Evolutionary conservation across 148 eudicot species (phyloP).

Genomic region (Suaeda aralocaspica): DNA sequence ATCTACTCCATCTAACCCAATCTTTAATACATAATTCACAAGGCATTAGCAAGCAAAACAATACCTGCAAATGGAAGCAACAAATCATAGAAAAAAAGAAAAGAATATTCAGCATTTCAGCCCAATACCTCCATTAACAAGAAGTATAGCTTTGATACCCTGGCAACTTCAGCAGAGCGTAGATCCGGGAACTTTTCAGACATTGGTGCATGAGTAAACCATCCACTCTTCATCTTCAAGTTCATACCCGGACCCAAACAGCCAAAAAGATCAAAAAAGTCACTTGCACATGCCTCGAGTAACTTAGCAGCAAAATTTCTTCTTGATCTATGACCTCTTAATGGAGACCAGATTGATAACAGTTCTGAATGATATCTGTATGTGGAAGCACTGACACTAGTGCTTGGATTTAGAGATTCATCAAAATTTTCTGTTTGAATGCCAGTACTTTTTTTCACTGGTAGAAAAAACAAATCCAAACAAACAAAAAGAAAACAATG

Average conservation of each 20-base stretch:
- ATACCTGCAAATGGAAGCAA: conserved; percentile 5
- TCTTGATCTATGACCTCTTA: conserved; percentile 30
- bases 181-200: conserved; percentile 19
- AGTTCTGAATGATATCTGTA: conserved; percentile 29
- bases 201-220: conserved; percentile 25
- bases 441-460: conserved; percentile 53
- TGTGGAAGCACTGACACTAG: conserved; percentile 25
- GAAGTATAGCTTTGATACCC: conserved; percentile 47
- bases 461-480: conserved; percentile 23
- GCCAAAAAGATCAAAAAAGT: conserved; percentile 61
- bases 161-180: conserved; percentile 48
- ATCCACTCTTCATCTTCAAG: conserved; percentile 27
- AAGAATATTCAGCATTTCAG: not conserved
- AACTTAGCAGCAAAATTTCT: conserved; percentile 53
- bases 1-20: too few relatives aligned
- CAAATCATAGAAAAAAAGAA: conserved; percentile 2
- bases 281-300: conserved; percentile 60
- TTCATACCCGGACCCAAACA: conserved; percentile 32
- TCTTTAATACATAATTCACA: not conserved
- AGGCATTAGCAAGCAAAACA: not conserved
- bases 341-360: conserved; percentile 49
- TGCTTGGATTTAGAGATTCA: conserved; percentile 31
- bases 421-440: conserved; percentile 61
- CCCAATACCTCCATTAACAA: conserved; percentile 56
- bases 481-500: conserved; percentile 1